phyloP scores from a whole-genome alignment of 768 basidiomycete species.

The Tulasnella sp. region DNA sequence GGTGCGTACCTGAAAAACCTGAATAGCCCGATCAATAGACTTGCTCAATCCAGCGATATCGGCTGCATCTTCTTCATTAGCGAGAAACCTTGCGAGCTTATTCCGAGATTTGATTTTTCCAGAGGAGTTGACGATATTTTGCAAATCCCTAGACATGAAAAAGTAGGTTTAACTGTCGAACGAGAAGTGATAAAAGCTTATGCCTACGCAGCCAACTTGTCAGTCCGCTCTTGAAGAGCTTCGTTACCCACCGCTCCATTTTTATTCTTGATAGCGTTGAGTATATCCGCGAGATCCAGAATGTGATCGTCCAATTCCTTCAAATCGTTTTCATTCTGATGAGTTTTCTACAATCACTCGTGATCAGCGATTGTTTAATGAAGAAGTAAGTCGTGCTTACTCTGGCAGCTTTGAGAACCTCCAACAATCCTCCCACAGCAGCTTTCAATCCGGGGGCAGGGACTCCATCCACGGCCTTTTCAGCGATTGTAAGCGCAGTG shows the following conservation, averaged over 20 bases:
- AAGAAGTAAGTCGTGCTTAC: not conserved
- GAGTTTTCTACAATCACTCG: not conserved
- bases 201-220: no score
- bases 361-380: not conserved
- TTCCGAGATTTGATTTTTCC: not conserved
- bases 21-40: not conserved
- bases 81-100: not conserved
- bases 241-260: no score
- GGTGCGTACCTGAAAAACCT: not conserved
- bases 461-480: slow-evolving; percentile 1
- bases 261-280: no score
- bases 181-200: no score
- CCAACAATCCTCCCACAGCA: not conserved
- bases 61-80: slow-evolving; percentile 1
- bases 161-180: not conserved
- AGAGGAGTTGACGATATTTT: not conserved
- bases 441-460: not conserved
- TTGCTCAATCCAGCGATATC: not conserved
- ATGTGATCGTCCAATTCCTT: not conserved
- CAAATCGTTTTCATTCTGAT: not conserved
- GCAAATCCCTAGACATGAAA: not conserved
- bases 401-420: not conserved
- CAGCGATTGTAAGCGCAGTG: not conserved
- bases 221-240: no score
- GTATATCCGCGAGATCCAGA: not conserved